Evolutionary conservation across 176 grass and related monocot species (phyloP).

Genomic region (Dactylis glomerata): DNA sequence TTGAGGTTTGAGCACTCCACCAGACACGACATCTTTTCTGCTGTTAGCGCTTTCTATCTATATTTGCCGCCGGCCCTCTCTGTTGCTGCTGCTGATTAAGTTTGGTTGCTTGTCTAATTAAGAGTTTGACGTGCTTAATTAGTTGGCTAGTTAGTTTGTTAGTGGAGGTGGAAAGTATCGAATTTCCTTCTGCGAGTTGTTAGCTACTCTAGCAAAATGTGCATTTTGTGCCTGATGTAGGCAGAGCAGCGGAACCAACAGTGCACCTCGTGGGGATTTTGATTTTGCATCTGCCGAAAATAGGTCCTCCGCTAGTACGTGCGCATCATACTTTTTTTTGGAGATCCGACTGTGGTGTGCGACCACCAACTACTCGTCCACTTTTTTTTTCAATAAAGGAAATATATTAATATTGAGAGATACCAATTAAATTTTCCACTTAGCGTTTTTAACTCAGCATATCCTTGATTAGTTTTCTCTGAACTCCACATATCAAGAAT

Average conservation of each 20-base stretch:
- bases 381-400: too few relatives aligned
- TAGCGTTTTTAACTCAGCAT: background rate
- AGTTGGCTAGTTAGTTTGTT: background rate
- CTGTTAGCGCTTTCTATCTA: background rate
- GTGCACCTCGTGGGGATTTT: background rate
- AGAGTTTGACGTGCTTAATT: conserved; percentile 4
- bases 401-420: too few relatives aligned
- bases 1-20: background rate
- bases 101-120: background rate
- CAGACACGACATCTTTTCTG: background rate
- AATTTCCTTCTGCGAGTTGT: background rate
- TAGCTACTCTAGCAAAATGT: background rate
- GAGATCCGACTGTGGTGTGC: background rate
- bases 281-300: background rate
- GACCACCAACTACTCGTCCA: background rate
- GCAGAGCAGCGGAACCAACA: background rate
- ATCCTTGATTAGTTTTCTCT: background rate
- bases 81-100: background rate
- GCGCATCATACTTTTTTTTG: background rate
- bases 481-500: background rate
- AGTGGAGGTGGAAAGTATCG: background rate
- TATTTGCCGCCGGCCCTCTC: background rate
- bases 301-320: background rate
- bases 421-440: too few relatives aligned
- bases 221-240: background rate